These are phyloP conservation scores for Saxophila tyrrhenica DNA, from an alignment of 495 filamentous ascomycete species.

Conservation along the genomic window DNA sequence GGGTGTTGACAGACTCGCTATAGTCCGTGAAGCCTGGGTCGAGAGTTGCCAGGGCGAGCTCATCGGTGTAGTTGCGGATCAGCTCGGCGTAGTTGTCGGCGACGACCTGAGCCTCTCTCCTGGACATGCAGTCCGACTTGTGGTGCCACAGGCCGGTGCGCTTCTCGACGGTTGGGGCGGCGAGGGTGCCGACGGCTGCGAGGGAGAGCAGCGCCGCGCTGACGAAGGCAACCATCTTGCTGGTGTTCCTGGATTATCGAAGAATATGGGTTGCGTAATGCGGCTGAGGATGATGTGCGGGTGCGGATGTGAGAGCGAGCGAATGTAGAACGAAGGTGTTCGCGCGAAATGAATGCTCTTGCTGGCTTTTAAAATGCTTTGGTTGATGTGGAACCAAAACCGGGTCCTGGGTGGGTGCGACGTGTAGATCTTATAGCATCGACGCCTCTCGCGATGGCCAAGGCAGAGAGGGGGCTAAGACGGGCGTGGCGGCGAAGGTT, in stretches of 20 bases:
- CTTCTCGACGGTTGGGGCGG: slow-evolving; percentile 1
- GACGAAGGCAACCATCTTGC: slow-evolving; percentile 9
- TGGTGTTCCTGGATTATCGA: background rate
- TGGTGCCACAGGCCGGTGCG: background rate
- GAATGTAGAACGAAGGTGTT: background rate
- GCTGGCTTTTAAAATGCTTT: background rate
- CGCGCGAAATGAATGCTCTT: background rate
- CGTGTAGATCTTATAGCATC: background rate
- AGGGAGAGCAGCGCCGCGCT: slow-evolving; percentile 3
- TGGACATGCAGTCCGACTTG: slow-evolving; percentile 7
- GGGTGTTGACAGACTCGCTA: slow-evolving; percentile 13
- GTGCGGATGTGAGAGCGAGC: background rate
- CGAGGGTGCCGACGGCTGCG: slow-evolving; percentile 8
- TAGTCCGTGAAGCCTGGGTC: slow-evolving; percentile 12
- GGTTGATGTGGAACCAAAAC: background rate
- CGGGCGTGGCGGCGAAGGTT: background rate
- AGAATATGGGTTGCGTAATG: background rate
- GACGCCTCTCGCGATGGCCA: background rate
- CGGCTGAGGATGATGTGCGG: too few species aligned
- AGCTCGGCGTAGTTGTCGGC: slow-evolving; percentile 14
- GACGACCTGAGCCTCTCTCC: slow-evolving; percentile 6
- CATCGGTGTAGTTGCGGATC: slow-evolving; percentile 8
- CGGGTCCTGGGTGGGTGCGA: too few species aligned
- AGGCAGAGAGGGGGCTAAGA: background rate
- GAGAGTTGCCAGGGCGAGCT: slow-evolving; percentile 6